Evolutionary conservation across 2,329 filamentous ascomycete genomes (phyloP).

Genomic region (Exophiala viscosa): DNA sequence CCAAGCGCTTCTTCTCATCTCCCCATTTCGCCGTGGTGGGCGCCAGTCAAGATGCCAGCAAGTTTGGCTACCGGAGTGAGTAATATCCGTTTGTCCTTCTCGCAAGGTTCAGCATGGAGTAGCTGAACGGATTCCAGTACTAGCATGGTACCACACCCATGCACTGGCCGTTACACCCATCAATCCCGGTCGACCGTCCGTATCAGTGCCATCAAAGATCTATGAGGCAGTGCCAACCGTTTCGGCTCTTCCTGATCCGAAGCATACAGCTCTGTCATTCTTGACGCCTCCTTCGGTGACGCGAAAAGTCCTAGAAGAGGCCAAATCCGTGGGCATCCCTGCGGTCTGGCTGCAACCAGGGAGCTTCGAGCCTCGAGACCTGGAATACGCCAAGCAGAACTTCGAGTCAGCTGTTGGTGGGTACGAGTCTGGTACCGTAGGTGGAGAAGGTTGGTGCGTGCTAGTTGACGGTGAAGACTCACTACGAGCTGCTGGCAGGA

Average conservation of each 20-base stretch:
- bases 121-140: slow-evolving; percentile 54
- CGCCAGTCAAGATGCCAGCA: slow-evolving; percentile 76
- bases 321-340: slow-evolving; percentile 66
- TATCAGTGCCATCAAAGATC: slow-evolving; percentile 58
- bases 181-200: slow-evolving; percentile 67
- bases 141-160: slow-evolving; percentile 81
- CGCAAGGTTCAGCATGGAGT: no score
- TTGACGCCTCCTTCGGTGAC: slow-evolving; percentile 83
- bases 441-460: slow-evolving; percentile 79
- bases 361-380: slow-evolving; percentile 71
- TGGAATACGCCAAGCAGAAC: slow-evolving; percentile 64
- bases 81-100: no score
- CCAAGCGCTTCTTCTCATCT: slow-evolving; percentile 75
- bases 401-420: slow-evolving; percentile 68
- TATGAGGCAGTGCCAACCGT: slow-evolving; percentile 66
- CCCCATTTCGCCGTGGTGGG: slow-evolving; percentile 83
- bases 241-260: slow-evolving; percentile 61
- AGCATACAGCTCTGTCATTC: slow-evolving; percentile 72
- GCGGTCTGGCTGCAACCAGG: slow-evolving; percentile 90
- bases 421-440: slow-evolving; percentile 54
- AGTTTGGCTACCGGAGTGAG: slow-evolving; percentile 66
- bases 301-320: slow-evolving; percentile 69
- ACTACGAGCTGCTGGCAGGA: slow-evolving; percentile 55
- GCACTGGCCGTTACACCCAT: slow-evolving; percentile 74
- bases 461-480: slow-evolving; percentile 72